Evolutionary conservation across 179 eudicot species (phyloP).

Genomic region (Gypsophila paniculata): DNA sequence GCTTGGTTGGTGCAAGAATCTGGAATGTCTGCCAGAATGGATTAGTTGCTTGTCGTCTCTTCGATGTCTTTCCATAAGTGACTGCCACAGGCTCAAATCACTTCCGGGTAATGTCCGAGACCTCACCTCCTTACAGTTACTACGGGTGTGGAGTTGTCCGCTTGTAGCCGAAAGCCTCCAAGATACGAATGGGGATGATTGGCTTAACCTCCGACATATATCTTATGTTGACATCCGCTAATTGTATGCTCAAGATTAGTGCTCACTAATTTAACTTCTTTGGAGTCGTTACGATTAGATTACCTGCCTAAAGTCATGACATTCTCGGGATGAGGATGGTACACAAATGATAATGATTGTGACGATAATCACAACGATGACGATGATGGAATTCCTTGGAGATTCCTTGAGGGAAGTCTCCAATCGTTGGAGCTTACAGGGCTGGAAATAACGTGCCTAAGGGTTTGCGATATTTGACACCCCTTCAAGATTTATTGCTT

Average conservation of each 20-base stretch:
- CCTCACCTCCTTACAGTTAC: conserved; percentile 6
- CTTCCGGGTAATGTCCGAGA: neutral
- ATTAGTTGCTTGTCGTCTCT: conserved; percentile 10
- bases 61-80: neutral
- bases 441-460: neutral
- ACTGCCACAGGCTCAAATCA: neutral
- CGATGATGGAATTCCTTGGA: conserved; percentile 7
- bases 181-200: no score
- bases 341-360: no score
- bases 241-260: no score
- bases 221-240: no score
- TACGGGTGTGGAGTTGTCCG: neutral
- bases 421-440: neutral
- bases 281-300: neutral
- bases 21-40: conserved; percentile 4
- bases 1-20: neutral
- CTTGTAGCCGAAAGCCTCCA: no score
- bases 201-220: no score
- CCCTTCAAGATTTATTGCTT: neutral
- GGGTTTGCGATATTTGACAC: neutral
- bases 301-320: neutral
- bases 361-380: neutral
- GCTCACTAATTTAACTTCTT: no score
- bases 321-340: neutral
- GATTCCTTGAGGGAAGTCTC: neutral